These are phyloP conservation scores for Podospora pseudopauciseta DNA, from an alignment of 495 filamentous ascomycete genomes.

Conservation along the genomic window DNA sequence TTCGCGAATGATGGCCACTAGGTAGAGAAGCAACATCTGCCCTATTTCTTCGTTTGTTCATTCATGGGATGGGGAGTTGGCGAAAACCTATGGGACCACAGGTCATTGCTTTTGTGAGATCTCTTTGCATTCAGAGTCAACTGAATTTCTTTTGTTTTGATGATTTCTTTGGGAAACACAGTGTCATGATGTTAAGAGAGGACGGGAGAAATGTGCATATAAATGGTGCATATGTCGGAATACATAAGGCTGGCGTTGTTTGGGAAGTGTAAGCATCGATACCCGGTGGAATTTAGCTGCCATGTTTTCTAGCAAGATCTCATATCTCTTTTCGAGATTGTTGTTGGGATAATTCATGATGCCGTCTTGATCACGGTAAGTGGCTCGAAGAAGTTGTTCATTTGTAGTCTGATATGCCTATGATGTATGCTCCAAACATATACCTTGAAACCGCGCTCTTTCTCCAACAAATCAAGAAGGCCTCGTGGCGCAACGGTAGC, in stretches of 20 bases:
- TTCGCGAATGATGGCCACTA: not conserved
- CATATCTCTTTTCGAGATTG: not conserved
- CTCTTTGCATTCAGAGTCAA: not conserved
- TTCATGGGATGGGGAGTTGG: not conserved
- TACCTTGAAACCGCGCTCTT: not conserved
- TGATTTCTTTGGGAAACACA: not conserved
- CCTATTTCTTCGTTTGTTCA: not conserved
- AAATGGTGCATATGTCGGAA: not conserved
- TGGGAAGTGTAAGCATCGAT: not conserved
- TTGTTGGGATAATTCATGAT: not conserved
- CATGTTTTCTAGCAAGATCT: not conserved
- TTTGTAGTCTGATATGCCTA: not conserved
- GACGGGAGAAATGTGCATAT: not conserved
- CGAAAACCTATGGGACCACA: not conserved
- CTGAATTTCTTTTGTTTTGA: not conserved
- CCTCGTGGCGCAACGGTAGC: conserved; percentile 6
- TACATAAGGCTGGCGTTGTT: not conserved
- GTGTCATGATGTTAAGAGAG: not conserved
- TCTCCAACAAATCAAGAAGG: not conserved
- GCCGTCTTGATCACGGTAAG: not conserved
- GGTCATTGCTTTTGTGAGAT: not conserved
- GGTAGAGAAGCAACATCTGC: not conserved
- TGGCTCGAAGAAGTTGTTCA: not conserved
- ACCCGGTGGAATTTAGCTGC: not conserved
- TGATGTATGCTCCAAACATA: not conserved